Evolutionary conservation across 129 eudicot species (phyloP), one percentile per base, ranked within the genome.

Genomic region (Oenanthe sinensis): DNA sequence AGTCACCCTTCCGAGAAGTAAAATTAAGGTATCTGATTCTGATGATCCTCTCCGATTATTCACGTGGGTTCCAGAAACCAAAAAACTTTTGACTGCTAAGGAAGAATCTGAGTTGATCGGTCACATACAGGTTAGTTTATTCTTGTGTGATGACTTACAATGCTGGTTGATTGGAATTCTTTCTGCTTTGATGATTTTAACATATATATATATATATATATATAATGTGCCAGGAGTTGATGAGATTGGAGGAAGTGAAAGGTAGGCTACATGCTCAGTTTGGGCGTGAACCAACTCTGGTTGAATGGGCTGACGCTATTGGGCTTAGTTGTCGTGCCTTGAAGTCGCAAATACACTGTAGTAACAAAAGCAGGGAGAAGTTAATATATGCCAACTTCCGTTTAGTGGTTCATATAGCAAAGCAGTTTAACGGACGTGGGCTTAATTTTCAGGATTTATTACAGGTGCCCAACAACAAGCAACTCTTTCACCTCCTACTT

Each of bases 381-480:
- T 78, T 95, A 69, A 87, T 95, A 83, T 83, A 86, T 78, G 89
- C 97, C 72, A 92, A 95, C 82, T 82, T 90, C 52, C 97, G 99
- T n/a, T 81, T 95, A 93, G 99, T 95, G 84, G 97, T 90, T 75
- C 91, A 95, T 81, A 85, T 95, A 80, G 99, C 97, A 78, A 95
- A 90, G 79, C 85, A 89, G 79, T 95, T 90, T 86, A 87, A 81
- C 48, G 94, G 95, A 15, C 89, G 92, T 84, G 99, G 99, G 33
- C 94, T 95, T 48, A 85, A 82, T 87, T 85, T 95, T 82, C 90
- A 90, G 75, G 97, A 90, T 82, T 83, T 95, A 79, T 76, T 95
- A 86, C 98, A 91, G 98, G 98, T 95, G 74, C 68, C 71, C 60
- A 8, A 78, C 10, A 75, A 6, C 52, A 12, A 4, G 45, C n/a